phyloP scores from a whole-genome alignment of 768 basidiomycete species.

The Mrakia blollopis region DNA sequence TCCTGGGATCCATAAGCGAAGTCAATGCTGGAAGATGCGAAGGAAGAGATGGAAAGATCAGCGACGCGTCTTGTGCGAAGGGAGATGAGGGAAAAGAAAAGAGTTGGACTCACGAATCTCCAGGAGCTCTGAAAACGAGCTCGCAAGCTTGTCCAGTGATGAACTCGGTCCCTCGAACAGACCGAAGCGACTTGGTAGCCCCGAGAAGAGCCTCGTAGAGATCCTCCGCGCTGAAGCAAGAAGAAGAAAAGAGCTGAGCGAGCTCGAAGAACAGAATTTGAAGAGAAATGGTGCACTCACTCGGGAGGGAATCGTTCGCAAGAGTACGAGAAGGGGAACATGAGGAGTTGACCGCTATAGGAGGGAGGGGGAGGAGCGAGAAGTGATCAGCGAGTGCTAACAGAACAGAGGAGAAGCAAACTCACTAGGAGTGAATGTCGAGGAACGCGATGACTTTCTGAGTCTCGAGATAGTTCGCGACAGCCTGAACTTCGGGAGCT shows the following conservation, averaged over 20 bases:
- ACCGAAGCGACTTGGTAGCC: conserved; percentile 55
- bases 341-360: not conserved
- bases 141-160: conserved; percentile 50
- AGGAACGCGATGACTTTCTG: conserved; percentile 57
- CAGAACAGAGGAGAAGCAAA: conserved; percentile 50
- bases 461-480: conserved; percentile 59
- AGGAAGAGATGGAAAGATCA: not conserved
- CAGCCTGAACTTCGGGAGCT: conserved; percentile 66
- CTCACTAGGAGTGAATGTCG: conserved; percentile 75
- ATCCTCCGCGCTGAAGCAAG: conserved; percentile 71
- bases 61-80: not conserved
- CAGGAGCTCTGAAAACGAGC: conserved; percentile 43
- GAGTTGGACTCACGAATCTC: conserved; percentile 45
- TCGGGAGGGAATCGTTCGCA: conserved; percentile 46
- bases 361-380: not conserved
- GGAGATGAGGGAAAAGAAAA: not conserved
- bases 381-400: not conserved
- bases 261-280: too few species aligned
- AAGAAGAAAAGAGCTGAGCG: too few species aligned
- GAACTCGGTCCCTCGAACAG: conserved; percentile 49
- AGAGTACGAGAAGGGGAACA: conserved; percentile 16
- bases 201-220: conserved; percentile 67
- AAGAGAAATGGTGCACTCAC: too few species aligned
- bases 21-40: not conserved
- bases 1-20: conserved; percentile 54